Evolutionary conservation across 2,329 filamentous ascomycete species (phyloP).

Genomic region (Xylaria sp.): DNA sequence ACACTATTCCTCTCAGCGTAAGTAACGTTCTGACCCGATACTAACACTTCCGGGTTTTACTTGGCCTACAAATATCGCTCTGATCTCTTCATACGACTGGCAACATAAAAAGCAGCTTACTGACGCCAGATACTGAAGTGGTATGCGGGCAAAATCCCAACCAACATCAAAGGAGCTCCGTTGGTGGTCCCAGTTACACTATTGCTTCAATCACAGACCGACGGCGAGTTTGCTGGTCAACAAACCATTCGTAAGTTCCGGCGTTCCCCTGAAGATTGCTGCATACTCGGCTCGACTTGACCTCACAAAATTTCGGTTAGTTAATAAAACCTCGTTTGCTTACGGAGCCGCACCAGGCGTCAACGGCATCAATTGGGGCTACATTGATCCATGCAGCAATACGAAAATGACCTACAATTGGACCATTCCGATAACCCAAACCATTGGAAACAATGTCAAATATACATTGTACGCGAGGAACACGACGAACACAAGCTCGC

Average conservation of each 20-base stretch:
- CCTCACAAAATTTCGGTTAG: not conserved
- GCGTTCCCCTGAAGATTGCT: not conserved
- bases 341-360: not conserved
- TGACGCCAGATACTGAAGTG: not conserved
- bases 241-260: not conserved
- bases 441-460: not conserved
- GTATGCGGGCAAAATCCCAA: not conserved
- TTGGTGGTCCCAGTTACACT: not conserved
- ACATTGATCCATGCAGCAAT: not conserved
- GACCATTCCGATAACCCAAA: not conserved
- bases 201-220: not conserved
- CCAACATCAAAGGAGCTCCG: not conserved
- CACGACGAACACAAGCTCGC: not conserved
- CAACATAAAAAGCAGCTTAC: not conserved
- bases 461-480: not conserved
- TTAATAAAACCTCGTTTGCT: not conserved
- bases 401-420: not conserved
- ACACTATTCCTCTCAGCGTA: not conserved
- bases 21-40: not conserved
- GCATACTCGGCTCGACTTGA: not conserved
- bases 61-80: not conserved
- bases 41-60: not conserved
- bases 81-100: not conserved
- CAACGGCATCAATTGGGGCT: not conserved
- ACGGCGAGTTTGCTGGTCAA: not conserved